Evolutionary conservation across 495 filamentous ascomycete genomes (phyloP), one percentile per base, ranked within the genome.

Genomic region (Aspergillus affinis): DNA sequence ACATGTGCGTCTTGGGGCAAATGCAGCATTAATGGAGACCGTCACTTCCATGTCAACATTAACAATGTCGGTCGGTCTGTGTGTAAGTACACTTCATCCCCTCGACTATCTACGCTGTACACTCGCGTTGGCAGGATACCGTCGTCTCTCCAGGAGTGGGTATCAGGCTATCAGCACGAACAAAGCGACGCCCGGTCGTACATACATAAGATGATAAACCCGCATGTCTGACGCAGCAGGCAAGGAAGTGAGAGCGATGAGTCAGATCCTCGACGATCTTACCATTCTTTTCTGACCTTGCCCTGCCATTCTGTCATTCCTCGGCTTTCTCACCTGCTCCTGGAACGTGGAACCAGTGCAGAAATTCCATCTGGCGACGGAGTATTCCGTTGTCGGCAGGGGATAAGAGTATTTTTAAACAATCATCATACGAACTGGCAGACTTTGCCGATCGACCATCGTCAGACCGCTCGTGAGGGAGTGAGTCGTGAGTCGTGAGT

Each of bases 371-470:
- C 36, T 41, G 36, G 21, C 10, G 47, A 41, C n/a, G n/a, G n/a
- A n/a, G n/a, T n/a, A n/a, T n/a, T n/a, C n/a, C n/a, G n/a, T n/a
- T n/a, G n/a, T n/a, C n/a, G n/a, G n/a, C n/a, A n/a, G n/a, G n/a
- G n/a, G n/a, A n/a, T n/a, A n/a, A n/a, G n/a, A n/a, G n/a, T n/a
- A n/a, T n/a, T n/a, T n/a, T n/a, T n/a, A n/a, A n/a, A n/a, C n/a
- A n/a, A n/a, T n/a, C n/a, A n/a, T n/a, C n/a, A n/a, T n/a, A n/a
- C n/a, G n/a, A n/a, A n/a, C n/a, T n/a, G 49, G 49, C 54, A 63
- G 54, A 63, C 60, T 65, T 63, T 72, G 74, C 61, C 66, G 72
- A 75, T 76, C 64, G 36, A 41, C 12, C 57, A 65, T 61, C 60
- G 53, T 52, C 57, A 57, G 58, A 65, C 57, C 57, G 56, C 66